Evolutionary conservation across 2,329 filamentous ascomycete species (phyloP).

Genomic region (Magnaporthales sp.): DNA sequence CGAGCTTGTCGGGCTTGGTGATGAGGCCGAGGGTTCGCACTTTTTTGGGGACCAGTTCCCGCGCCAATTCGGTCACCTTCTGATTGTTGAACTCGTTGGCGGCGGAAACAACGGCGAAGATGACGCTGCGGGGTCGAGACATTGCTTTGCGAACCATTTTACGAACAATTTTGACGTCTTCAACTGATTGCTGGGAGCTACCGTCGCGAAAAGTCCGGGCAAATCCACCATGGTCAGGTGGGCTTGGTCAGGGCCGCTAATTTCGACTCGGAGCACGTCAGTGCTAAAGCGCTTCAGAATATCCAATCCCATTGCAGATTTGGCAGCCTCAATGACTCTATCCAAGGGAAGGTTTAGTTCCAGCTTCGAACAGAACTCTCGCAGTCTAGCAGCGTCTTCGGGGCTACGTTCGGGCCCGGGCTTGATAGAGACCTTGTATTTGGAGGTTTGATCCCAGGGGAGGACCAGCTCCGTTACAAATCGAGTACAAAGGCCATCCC

Average conservation of each 20-base stretch:
- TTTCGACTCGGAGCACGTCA: constrained; percentile 38
- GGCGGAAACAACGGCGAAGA: constrained; percentile 49
- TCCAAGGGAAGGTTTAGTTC: constrained; percentile 16
- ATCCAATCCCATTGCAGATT: constrained; percentile 38
- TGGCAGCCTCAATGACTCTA: constrained; percentile 28
- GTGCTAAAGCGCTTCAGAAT: constrained; percentile 30
- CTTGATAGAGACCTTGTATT: constrained; percentile 27
- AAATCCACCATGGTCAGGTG: constrained; percentile 52
- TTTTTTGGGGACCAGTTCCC: constrained; percentile 21
- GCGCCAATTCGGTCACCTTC: constrained; percentile 40
- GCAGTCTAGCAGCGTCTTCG: constrained; percentile 16
- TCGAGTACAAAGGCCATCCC: constrained; percentile 50
- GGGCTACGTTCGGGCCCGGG: constrained; percentile 20
- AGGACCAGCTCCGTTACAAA: constrained; percentile 56
- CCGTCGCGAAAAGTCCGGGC: constrained; percentile 42
- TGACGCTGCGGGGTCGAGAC: constrained; percentile 44
- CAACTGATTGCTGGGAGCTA: constrained; percentile 34
- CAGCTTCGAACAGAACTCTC: constrained; percentile 16
- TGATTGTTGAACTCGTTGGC: constrained; percentile 52
- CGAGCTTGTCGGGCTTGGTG: constrained; percentile 43
- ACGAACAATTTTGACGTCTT: constrained; percentile 34
- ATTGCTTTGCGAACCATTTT: constrained; percentile 48
- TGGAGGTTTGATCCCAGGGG: constrained; percentile 27
- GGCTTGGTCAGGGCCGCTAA: constrained; percentile 35
- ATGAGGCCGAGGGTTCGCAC: constrained; percentile 45